Base-by-base conservation (phyloP, 768 basidiomycete species). In the Strobilomyces echinocephalus region DNA sequence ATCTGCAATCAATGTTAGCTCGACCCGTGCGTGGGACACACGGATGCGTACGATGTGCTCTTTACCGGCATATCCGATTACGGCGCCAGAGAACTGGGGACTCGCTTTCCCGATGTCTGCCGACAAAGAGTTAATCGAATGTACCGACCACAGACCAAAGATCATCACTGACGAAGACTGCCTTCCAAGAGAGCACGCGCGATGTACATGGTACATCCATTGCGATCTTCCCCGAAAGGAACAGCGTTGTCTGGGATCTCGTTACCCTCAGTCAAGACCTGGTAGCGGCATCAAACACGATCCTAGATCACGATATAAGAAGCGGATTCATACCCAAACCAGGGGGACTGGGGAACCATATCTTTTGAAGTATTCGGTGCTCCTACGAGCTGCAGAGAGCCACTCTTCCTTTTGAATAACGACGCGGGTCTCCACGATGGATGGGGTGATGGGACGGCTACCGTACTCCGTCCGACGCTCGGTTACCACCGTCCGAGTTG, bases 61-160 rank as follows among this genome's bases (percentile, higher is more conserved):
- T 46, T 61, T 72, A 5, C 73, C 73, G 20, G 67, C 66, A 49
- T 57, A 73, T 26, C 64, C 61, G 18, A 74, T 65, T 3, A 62
- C 58, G 1, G 70, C 72, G n/a, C 72, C 72, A n/a, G 61, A 3
- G 12, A 62, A 63, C 28, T 73, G 69, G 28, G 59, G 49, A 5
- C 66, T 61, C 48, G 71, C 69, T 57, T 69, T 73, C 8, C 72
- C 72, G 15, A 74, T 58, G 33, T 73, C 73, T 73, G 33, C 4
- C 21, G n/a, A 56, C 35, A 41, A n/a, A 31, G 43, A 15, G 26
- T 12, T 15, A 34, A 31, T 15, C 20, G 21, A 56, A 46, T 34
- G 24, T 21, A 5, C 40, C 4, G n/a, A 21, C 6, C 1, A 5
- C 2, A 8, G 26, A 28, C 2, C 5, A 24, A 3, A 18, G 24